These are phyloP conservation scores for Talaromyces nanjingensis DNA, from an alignment of 495 filamentous ascomycete species.

Conservation along the genomic window DNA sequence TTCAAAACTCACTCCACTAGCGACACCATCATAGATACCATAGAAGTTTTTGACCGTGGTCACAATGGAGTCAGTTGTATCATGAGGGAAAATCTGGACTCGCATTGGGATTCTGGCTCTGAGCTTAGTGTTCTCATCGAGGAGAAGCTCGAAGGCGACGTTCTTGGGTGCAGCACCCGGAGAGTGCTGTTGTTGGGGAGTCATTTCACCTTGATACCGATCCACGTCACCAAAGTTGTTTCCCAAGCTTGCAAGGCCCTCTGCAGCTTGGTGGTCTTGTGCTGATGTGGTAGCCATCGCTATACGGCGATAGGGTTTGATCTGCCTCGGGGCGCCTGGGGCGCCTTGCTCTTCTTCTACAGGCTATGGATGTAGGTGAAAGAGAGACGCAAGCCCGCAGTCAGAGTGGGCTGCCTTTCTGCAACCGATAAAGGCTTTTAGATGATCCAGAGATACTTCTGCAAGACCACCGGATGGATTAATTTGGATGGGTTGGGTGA, in stretches of 20 bases:
- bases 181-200: conserved; percentile 34
- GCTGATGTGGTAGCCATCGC: background rate
- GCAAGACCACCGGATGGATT: background rate
- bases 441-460: background rate
- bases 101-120: conserved; percentile 80
- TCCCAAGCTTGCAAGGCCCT: conserved; percentile 8
- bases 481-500: background rate
- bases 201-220: conserved; percentile 16
- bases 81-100: conserved; percentile 86
- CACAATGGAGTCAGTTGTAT: conserved; percentile 92
- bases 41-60: conserved; percentile 98
- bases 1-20: conserved; percentile 82
- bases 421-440: background rate
- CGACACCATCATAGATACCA: conserved; percentile 72
- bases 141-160: conserved; percentile 79
- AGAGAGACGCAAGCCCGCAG: background rate
- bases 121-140: conserved; percentile 63
- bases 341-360: conserved; percentile 7
- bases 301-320: background rate
- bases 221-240: conserved; percentile 10
- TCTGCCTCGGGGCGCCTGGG: conserved; percentile 3
- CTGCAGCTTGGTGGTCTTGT: conserved; percentile 10
- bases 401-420: background rate
- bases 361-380: background rate
- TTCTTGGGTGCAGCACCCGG: conserved; percentile 61